Evolutionary conservation across 768 basidiomycete species (phyloP), one percentile per base, ranked within the genome.

Genomic region (Lactifluus pinguis): DNA sequence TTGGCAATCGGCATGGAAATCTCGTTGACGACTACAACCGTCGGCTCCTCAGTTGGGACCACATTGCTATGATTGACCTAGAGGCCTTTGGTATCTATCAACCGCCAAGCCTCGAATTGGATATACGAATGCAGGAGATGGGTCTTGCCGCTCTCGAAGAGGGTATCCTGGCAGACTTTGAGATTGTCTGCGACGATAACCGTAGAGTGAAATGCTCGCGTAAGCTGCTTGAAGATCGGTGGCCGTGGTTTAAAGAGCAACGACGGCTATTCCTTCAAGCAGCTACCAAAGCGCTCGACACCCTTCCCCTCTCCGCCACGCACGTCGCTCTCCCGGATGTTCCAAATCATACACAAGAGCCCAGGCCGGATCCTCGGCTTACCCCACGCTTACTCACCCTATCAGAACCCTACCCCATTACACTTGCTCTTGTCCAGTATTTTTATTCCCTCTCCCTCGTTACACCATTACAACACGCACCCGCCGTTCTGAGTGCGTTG

Each of bases 21-120:
- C 80, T 95, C 29, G 90, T 93, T 6, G 89, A 92, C 60, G 93
- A 97, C 68, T 95, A 95, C 70, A 94, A 97, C 68, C 86, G 90
- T 50, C 86, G 93, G 19, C 79, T 94, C 11, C 80, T 93, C 61
- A 90, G 87, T 68, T 94, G 91, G 90, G 90, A 94, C 68, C 89
- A 98, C 69, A 84, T 95, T 55, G 90, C 90, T 5, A 85, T 89
- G 57, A 85, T 95, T 59, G 92, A 95, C 69, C 77, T 97, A 29
- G 95, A 98, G 73, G 88, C 95, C 0, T 95, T 94, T 68, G 95
- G 95, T 1, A 93, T 99, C 64, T 98, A 98, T 69, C 88, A 91
- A 66, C 88, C 93, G 0, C 93, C 94, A 0, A 71, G 79, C 3
- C 77, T 81, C 45, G 83, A 76, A 63, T 77, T 86, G 48, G 83